These are phyloP conservation scores for Bothriochloa decipiens DNA, from an alignment of 176 grass and related monocot genomes.

Conservation along the genomic window DNA sequence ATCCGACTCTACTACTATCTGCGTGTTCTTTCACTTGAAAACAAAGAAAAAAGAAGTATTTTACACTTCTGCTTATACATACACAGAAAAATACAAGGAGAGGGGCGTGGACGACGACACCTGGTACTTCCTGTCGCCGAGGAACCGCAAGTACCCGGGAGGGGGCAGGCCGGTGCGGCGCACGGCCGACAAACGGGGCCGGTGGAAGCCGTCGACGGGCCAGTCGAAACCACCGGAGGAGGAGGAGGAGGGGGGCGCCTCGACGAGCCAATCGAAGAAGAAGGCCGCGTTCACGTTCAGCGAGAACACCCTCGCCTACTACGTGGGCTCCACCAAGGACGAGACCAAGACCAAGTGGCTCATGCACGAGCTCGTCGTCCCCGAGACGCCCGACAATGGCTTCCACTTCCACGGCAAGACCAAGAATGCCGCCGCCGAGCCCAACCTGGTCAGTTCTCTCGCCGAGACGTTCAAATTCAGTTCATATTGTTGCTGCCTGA, in stretches of 20 bases:
- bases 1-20: no score
- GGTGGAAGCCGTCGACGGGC: slow-evolving; percentile 49
- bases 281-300: background rate
- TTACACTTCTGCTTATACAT: no score
- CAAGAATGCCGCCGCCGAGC: background rate
- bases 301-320: slow-evolving; percentile 26
- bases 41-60: no score
- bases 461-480: background rate
- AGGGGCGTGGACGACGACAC: background rate
- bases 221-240: background rate
- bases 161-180: slow-evolving; percentile 6
- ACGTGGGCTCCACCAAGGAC: background rate
- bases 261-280: background rate
- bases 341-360: slow-evolving; percentile 51
- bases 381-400: slow-evolving; percentile 1
- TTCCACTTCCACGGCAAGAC: background rate
- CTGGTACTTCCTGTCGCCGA: slow-evolving; percentile 53
- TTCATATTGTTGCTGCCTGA: background rate
- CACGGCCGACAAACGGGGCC: slow-evolving; percentile 36
- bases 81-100: slow-evolving; percentile 26
- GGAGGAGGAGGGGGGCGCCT: background rate
- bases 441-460: slow-evolving; percentile 14
- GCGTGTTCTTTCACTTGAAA: no score
- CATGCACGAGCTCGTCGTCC: slow-evolving; percentile 43
- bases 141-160: slow-evolving; percentile 34